Evolutionary conservation across 208 protist species (phyloP).

Genomic region (Trypanosoma theileri): DNA sequence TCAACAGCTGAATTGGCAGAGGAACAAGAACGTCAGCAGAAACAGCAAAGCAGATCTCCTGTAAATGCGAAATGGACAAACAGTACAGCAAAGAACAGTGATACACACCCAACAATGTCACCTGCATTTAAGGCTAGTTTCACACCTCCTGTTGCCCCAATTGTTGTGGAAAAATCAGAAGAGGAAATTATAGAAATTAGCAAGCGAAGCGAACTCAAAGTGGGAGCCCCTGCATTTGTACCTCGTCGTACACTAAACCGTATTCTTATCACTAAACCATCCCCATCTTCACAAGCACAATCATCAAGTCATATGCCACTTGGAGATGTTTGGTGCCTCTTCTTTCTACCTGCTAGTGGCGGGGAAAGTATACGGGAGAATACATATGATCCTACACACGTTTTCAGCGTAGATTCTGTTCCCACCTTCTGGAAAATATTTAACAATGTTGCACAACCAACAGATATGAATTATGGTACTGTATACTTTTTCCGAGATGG

Average conservation of each 20-base stretch:
- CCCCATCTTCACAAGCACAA: slow-evolving; percentile 54
- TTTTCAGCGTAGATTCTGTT: slow-evolving; percentile 81
- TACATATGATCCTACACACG: slow-evolving; percentile 77
- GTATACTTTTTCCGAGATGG: slow-evolving; percentile 95
- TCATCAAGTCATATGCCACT: slow-evolving; percentile 64
- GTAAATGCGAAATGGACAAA: slow-evolving; percentile 4
- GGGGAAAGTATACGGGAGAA: slow-evolving; percentile 71
- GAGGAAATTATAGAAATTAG: slow-evolving; percentile 64
- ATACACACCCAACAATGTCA: slow-evolving; percentile 9
- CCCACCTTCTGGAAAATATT: slow-evolving; percentile 90
- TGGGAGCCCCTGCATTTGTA: slow-evolving; percentile 52
- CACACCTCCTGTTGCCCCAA: slow-evolving; percentile 27
- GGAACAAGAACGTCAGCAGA: slow-evolving; percentile 23
- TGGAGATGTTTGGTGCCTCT: slow-evolving; percentile 78
- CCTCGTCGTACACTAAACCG: slow-evolving; percentile 69
- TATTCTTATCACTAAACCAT: slow-evolving; percentile 53
- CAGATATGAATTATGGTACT: slow-evolving; percentile 73
- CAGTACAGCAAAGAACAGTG: slow-evolving; percentile 14
- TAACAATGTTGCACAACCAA: slow-evolving; percentile 92
- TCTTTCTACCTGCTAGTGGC: slow-evolving; percentile 53
- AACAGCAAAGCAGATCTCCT: not conserved
- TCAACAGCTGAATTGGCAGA: slow-evolving; percentile 65
- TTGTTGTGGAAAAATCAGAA: slow-evolving; percentile 44
- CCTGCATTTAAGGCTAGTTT: slow-evolving; percentile 15
- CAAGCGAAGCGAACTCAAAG: slow-evolving; percentile 52